Base-by-base conservation (phyloP, 305 asterid genomes). In the Fraxinus latifolia region DNA sequence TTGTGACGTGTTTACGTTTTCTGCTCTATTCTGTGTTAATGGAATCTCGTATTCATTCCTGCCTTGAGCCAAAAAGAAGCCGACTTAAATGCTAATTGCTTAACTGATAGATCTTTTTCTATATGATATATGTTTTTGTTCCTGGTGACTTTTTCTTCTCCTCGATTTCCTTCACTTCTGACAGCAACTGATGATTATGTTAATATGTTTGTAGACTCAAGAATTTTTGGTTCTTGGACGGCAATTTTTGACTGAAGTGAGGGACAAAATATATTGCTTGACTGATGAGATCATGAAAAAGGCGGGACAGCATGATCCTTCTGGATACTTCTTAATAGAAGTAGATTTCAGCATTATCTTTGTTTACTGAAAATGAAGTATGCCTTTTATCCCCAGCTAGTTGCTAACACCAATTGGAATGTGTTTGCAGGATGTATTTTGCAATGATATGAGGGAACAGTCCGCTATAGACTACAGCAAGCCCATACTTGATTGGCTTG, bases 261-360 rank as follows among this genome's bases (percentile, higher is more conserved):
- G 88, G 86, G 98, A 95, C 90, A 91, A 85, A 81, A 95, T 94
- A 85, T 89, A 90, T 85, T 94, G 99, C 78, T 79, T 88, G 88
- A 91, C 93, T 1, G 98, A 96, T 88, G 93, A 92, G 84, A 88
- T 93, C 82, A 92, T 94, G 98, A 89, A 82, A 79, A 92, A 84
- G 85, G 93, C 92, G 0, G 94, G 90, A 71, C 81, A 80, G 81
- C 77, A 82, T 70, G 91, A 92, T 86, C 91, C 97, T 72, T 94
- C 98, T 5, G 99, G 99, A 82, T 96, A 92, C 86, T 94, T 96
- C 87, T 90, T 92, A 81, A 90, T 96, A 70, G 99, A 96, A 89
- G 97, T 95, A 90, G 82, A 44, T 81, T 78, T 29, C 68, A 23
- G 37, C 34, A 27, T 50, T 60, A 19, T 29, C 7, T 75, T 75